These are phyloP conservation scores for Gomphus bonarii DNA, from an alignment of 1,284 basidiomycete species.

Conservation along the genomic window DNA sequence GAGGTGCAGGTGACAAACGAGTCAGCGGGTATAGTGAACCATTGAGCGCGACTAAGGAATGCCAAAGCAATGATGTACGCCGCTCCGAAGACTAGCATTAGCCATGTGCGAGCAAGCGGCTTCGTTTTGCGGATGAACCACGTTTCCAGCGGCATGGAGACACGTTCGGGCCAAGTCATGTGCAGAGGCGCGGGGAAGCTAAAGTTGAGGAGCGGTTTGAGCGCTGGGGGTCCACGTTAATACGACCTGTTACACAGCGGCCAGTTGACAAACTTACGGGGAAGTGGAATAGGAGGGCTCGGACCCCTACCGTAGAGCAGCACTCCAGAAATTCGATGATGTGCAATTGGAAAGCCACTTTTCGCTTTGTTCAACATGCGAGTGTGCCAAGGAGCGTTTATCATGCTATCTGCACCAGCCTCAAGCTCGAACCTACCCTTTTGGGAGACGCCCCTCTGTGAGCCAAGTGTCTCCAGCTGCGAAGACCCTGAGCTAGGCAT, in stretches of 20 bases:
- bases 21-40: constrained; percentile 52
- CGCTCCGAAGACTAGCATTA: constrained; percentile 43
- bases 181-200: background rate
- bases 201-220: constrained; percentile 7
- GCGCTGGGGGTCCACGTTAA: background rate
- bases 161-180: background rate
- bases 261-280: background rate
- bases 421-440: background rate
- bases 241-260: background rate
- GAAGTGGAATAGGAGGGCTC: background rate
- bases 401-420: background rate
- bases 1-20: constrained; percentile 61
- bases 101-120: constrained; percentile 38
- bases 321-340: background rate
- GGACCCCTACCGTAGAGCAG: constrained; percentile 4
- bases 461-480: background rate
- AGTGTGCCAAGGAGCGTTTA: background rate
- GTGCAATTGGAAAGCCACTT: constrained; percentile 1
- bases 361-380: background rate
- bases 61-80: constrained; percentile 65
- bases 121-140: constrained; percentile 38
- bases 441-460: background rate
- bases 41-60: constrained; percentile 64
- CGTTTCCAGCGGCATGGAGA: constrained; percentile 41
- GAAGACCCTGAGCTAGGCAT: background rate